These are phyloP conservation scores for Immersiporthe knoxdaviesiana DNA, from an alignment of 2,329 filamentous ascomycete genomes.

Conservation along the genomic window DNA sequence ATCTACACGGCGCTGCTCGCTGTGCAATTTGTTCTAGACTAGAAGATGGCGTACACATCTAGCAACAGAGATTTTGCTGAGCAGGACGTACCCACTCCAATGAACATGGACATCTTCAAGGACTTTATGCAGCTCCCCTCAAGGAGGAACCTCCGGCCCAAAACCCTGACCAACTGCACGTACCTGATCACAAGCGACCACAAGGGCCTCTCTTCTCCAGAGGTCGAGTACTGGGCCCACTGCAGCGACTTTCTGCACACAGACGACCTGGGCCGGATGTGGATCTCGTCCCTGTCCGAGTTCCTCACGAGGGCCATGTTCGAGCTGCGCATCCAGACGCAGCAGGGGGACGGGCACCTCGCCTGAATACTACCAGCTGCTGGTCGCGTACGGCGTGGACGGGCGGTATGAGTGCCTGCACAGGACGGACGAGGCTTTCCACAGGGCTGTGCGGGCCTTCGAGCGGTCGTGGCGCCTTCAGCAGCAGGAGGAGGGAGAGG, in stretches of 20 bases:
- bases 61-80: neutral
- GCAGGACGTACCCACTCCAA: neutral
- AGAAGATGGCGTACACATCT: neutral
- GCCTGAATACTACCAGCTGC: neutral
- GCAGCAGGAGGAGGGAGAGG: neutral
- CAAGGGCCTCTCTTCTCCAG: neutral
- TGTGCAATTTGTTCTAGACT: neutral
- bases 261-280: neutral
- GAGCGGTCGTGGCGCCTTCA: neutral
- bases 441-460: neutral
- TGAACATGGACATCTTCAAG: neutral
- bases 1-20: neutral
- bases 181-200: conserved; percentile 1
- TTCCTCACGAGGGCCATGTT: neutral
- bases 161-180: neutral
- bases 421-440: neutral
- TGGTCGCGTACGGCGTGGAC: neutral
- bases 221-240: neutral
- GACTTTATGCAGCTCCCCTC: neutral
- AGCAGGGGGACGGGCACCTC: neutral
- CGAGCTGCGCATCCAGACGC: conserved; percentile 8
- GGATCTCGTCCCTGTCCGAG: conserved; percentile 1
- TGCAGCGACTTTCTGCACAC: neutral
- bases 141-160: neutral
- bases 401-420: neutral